Conservation (phyloP, 2,329 filamentous ascomycete genomes). For the Cryoendolithus antarcticus region DNA sequence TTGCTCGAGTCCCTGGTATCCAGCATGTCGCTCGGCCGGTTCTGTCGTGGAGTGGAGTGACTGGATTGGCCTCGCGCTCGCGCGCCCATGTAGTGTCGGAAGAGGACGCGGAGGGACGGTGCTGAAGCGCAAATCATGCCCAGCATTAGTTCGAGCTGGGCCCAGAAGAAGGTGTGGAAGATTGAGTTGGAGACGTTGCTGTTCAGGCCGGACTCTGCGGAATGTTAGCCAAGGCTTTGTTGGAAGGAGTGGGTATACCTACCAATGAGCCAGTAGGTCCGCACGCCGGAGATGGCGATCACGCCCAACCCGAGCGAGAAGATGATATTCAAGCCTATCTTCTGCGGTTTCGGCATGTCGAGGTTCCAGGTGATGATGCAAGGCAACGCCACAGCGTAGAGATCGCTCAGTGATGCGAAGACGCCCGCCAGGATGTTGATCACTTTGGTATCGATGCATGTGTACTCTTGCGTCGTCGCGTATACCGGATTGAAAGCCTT, state of each 20-base stretch:
- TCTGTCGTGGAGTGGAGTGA: neutral
- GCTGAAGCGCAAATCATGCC: conserved; percentile 17
- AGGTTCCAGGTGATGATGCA: conserved; percentile 34
- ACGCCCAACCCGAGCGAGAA: conserved; percentile 32
- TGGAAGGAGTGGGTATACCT: conserved; percentile 3
- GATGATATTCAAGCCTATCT: conserved; percentile 32
- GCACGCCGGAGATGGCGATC: conserved; percentile 24
- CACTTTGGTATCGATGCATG: conserved; percentile 27
- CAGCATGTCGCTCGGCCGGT: neutral
- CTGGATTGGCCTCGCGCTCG: neutral
- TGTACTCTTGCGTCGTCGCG: conserved; percentile 18
- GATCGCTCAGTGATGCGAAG: conserved; percentile 29
- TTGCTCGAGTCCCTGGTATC: neutral
- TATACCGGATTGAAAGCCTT: conserved; percentile 24
- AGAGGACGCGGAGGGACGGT: conserved; percentile 15
- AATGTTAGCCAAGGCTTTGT: conserved; percentile 1
- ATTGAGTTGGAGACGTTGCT: conserved; percentile 22
- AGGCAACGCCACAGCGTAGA: conserved; percentile 30
- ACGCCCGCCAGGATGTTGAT: conserved; percentile 27
- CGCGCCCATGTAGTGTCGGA: conserved; percentile 8
- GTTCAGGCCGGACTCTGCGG: too few relatives aligned
- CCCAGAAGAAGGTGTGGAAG: conserved; percentile 18
- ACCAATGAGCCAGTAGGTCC: conserved; percentile 25
- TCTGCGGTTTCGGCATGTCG: conserved; percentile 31
- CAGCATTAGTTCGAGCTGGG: conserved; percentile 16